Evolutionary conservation across 768 basidiomycete genomes (phyloP).

Genomic region (Austroboletus eburneus): DNA sequence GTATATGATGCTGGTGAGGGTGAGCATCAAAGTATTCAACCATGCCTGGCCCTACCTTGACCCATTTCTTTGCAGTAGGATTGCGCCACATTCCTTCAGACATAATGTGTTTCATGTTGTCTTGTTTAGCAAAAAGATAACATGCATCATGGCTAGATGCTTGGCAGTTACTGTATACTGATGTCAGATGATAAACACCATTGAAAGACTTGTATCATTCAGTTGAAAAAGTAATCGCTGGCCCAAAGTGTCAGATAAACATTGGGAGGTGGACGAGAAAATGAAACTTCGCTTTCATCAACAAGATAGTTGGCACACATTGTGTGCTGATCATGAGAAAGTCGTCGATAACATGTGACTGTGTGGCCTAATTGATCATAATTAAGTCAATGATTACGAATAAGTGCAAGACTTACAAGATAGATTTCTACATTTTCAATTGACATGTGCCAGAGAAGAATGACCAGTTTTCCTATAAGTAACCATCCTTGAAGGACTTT

Average conservation of each 20-base stretch:
- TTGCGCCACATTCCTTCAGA: neutral
- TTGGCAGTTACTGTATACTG: no score
- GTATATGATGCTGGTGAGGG: no score
- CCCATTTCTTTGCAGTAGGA: neutral
- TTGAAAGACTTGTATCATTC: neutral
- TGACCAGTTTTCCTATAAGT: slow-evolving; percentile 33
- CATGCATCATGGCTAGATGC: no score
- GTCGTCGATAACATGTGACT: neutral
- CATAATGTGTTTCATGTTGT: neutral
- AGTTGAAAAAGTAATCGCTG: neutral
- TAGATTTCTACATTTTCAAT: slow-evolving; percentile 36
- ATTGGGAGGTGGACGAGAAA: slow-evolving; percentile 4
- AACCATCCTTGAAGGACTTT: slow-evolving; percentile 28
- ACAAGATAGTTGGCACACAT: neutral
- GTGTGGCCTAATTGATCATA: no score
- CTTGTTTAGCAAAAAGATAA: neutral
- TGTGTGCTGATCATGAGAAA: neutral
- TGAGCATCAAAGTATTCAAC: no score
- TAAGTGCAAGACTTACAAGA: slow-evolving; percentile 14
- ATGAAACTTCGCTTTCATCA: neutral
- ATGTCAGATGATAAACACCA: no score
- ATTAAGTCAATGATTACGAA: no score
- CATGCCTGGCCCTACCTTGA: no score
- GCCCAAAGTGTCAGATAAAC: neutral
- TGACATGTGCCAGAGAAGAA: slow-evolving; percentile 39